Base-by-base conservation (phyloP, 495 filamentous ascomycete species). In the Emericellopsis terricola region DNA sequence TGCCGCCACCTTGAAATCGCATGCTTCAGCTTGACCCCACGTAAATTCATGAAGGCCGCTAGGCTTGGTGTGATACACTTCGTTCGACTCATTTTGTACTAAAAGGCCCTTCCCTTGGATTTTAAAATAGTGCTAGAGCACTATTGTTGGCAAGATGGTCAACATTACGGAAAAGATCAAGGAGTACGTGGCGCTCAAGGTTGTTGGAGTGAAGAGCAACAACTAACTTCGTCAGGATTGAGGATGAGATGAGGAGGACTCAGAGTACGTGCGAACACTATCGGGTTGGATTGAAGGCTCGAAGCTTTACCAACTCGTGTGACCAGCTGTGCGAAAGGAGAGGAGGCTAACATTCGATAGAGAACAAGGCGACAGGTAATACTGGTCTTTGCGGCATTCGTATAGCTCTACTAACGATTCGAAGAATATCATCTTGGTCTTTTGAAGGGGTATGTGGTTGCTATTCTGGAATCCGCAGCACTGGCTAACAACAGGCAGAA, bases 111-210 rank as follows among this genome's bases (percentile, higher is more conserved):
- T n/a, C n/a, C n/a, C n/a, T n/a, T n/a, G n/a, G n/a, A n/a, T n/a
- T n/a, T n/a, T n/a, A n/a, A n/a, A n/a, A n/a, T n/a, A n/a, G n/a
- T n/a, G n/a, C n/a, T n/a, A n/a, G n/a, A n/a, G n/a, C n/a, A n/a
- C n/a, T n/a, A n/a, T n/a, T n/a, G 55, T 60, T 52, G 63, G 38
- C 72, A 84, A 68, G 44, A 97, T 99, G 91, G 91, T 94, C 59
- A 94, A 94, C 64, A 94, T 99, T 38, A 94, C 89, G 34, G 91
- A 99, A 30, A 96, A 93, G 70, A 99, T 99, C 61, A 99, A 96
- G 62, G 85, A 94, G 85, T 89, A 60, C 47, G 77, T 56, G 4
- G 23, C 19, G 2, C 29, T 28, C 15, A 4, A 4, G 11, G 6
- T 9, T 9, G 27, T 14, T 4, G 19, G 8, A 27, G 19, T 5